These are phyloP conservation scores for Spathaspora gorwiae DNA, from an alignment of 805 yeast genomes.

Conservation along the genomic window DNA sequence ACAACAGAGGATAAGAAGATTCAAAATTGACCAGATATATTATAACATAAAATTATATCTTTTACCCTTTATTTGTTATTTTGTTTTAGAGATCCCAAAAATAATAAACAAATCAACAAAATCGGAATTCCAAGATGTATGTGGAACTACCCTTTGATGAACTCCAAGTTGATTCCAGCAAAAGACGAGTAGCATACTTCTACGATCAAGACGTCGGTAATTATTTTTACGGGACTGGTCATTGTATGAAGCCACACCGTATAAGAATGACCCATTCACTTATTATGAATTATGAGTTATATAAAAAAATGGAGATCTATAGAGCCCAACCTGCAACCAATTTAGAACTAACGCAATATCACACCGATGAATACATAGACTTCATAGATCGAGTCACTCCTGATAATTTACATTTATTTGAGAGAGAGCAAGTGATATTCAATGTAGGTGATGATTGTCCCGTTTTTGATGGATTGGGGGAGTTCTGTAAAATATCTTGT, in stretches of 20 bases:
- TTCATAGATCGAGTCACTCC: conserved; percentile 88
- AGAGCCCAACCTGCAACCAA: conserved; percentile 96
- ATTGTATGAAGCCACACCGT: conserved; percentile 98
- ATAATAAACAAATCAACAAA: no score
- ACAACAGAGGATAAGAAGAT: no score
- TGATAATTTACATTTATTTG: conserved; percentile 80
- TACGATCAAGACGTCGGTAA: conserved; percentile 85
- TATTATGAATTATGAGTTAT: conserved; percentile 93
- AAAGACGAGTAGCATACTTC: conserved; percentile 41
- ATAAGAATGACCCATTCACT: conserved; percentile 97
- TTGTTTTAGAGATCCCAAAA: no score
- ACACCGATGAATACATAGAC: conserved; percentile 95
- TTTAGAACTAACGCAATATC: conserved; percentile 97
- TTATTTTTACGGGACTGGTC: conserved; percentile 97
- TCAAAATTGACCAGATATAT: no score
- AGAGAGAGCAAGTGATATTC: conserved; percentile 84
- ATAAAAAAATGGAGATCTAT: conserved; percentile 95
- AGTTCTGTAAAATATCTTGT: conserved; percentile 82
- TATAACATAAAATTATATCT: no score
- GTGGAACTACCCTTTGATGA: conserved; percentile 44
- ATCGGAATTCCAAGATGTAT: conserved; percentile 21
- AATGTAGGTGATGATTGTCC: conserved; percentile 98
- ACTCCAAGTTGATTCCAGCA: conserved; percentile 34
- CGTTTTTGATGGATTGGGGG: conserved; percentile 90
- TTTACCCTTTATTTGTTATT: no score